Percentiles rank a stretch among this genome's conserved stretches.
These are phyloP conservation scores for Manihot esculenta DNA, from an alignment of 441 rosid species.

Conservation along the genomic window DNA sequence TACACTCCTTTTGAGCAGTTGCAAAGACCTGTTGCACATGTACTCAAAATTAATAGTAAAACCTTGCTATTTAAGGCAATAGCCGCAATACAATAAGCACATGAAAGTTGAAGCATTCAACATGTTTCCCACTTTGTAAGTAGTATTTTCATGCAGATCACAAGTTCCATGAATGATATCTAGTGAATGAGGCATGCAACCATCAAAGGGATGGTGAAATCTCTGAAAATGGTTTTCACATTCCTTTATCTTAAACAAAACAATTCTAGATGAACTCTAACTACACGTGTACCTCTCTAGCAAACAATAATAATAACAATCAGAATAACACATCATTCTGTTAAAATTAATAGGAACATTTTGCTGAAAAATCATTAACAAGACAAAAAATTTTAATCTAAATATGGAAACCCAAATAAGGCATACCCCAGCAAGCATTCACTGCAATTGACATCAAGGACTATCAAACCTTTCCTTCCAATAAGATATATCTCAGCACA, in stretches of 20 bases:
- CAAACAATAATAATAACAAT: neutral
- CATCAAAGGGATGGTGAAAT: neutral
- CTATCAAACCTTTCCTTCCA: constrained; percentile 3
- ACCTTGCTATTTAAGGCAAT: constrained; percentile 1
- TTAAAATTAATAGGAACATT: neutral
- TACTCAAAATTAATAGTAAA: constrained; percentile 20
- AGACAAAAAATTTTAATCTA: neutral
- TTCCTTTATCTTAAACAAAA: neutral
- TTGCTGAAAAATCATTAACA: neutral
- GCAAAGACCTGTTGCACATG: constrained; percentile 73
- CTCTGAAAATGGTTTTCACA: no score
- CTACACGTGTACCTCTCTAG: neutral
- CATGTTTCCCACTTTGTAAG: constrained; percentile 1
- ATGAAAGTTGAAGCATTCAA: constrained; percentile 9
- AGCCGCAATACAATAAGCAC: constrained; percentile 5
- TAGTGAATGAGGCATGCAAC: neutral
- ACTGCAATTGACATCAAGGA: neutral
- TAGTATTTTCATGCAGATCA: no score
- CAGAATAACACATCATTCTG: neutral
- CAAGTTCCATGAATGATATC: neutral
- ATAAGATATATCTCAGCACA: constrained; percentile 7
- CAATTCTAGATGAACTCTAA: neutral
- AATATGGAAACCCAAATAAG: constrained; percentile 3
- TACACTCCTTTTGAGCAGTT: constrained; percentile 85
- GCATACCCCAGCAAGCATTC: neutral